A percentile compares a stretch with the other conserved stretches of the same genome.
phyloP scores from a whole-genome alignment of 2,329 filamentous ascomycete species.

The Trichoderma sp. region DNA sequence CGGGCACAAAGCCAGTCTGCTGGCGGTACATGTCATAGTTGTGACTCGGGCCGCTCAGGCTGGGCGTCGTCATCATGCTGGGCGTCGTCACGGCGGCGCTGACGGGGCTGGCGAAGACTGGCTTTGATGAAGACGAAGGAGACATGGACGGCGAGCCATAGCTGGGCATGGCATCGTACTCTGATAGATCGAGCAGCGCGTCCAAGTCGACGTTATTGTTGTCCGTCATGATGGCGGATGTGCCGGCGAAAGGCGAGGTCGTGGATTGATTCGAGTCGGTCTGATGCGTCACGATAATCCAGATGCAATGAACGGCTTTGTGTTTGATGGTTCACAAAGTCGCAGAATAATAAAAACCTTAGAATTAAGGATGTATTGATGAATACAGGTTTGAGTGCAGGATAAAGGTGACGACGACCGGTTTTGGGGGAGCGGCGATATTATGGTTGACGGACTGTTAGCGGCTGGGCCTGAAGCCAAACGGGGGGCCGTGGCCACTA shows the following conservation, averaged over 20 bases:
- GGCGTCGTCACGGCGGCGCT: constrained; percentile 56
- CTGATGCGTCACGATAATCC: not conserved
- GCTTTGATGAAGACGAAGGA: constrained; percentile 55
- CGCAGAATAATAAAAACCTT: not conserved
- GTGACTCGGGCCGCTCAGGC: constrained; percentile 80
- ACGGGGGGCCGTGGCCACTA: not conserved
- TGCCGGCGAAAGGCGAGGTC: not conserved
- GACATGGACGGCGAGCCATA: constrained; percentile 64
- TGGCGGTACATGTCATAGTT: constrained; percentile 96
- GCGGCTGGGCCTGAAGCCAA: constrained; percentile 1
- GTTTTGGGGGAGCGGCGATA: constrained; percentile 18
- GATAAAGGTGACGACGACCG: constrained; percentile 10
- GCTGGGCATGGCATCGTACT: constrained; percentile 59
- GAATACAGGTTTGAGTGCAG: constrained; percentile 25
- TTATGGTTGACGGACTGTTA: constrained; percentile 37
- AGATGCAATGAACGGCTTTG: not conserved
- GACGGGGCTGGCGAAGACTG: constrained; percentile 53
- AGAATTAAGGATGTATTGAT: constrained; percentile 22
- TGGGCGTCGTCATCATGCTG: constrained; percentile 59
- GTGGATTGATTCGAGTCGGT: not conserved
- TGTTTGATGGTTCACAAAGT: not conserved
- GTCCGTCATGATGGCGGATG: constrained; percentile 39
- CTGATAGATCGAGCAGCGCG: constrained; percentile 60
- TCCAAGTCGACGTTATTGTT: constrained; percentile 56
- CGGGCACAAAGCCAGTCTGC: constrained; percentile 87